Base-by-base conservation (phyloP, 2,329 filamentous ascomycete species). In the Penicillium psychrosexuale region DNA sequence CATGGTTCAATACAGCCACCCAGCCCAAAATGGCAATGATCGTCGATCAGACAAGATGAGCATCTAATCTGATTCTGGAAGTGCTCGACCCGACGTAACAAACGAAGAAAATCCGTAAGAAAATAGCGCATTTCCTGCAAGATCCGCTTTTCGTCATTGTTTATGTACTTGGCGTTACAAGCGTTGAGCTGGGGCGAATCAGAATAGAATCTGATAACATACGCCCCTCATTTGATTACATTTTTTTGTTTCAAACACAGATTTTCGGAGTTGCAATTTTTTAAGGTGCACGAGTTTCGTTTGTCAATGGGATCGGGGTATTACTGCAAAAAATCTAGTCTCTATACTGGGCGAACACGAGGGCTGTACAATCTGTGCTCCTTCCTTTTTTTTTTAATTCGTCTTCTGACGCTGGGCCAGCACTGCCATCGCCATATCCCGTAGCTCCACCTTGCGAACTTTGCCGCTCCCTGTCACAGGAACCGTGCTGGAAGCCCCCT, bases 391-490 rank as follows among this genome's bases (percentile, higher is more conserved):
- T 28, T 9, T 12, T 15, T n/a, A 1, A 6, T 24, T 49, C 19
- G 19, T 22, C 30, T 55, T 45, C 24, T 30, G 33, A 27, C 67
- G 62, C 71, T 77, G 80, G 30, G 65, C 60, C 47, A 75, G 46
- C 43, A 72, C 61, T 45, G 78, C 74, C 22, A 72, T 70, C n/a
- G 75, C 73, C 55, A 73, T 72, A 56, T 77, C 80, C 59, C 77
- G 73, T 65, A 86, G 64, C 22, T 86, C 69, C 60, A 84, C 69
- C 60, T 89, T 89, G 64, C 84, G 81, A 52, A 89, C 83, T 73
- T 89, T 89, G 3, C 86, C 86, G 66, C 86, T 89, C 0, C 86
- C 86, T n/a, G 86, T 89, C 66, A 88, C 74, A 9, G 86, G 86
- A 31, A 87, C 77, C 1, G 76, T 74, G 46, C 45, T 62, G 22